Base-by-base conservation (phyloP, 352 stramenopile genomes). In the Phytophthora nicotianae region DNA sequence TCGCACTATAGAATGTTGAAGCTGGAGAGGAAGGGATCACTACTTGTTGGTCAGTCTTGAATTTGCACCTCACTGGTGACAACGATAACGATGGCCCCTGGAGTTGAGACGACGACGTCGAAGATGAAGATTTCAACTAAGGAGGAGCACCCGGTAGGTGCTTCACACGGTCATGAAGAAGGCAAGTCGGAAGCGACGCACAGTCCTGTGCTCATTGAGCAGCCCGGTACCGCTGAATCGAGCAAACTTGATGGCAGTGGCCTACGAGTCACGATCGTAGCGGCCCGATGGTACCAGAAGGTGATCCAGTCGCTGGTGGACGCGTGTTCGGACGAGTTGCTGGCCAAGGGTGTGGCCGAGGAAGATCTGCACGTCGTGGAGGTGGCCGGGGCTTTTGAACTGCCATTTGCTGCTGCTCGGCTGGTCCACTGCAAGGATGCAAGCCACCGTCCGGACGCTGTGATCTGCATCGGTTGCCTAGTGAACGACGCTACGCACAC, bases 401-500 rank as follows among this genome's bases (percentile, higher is more conserved):
- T 99, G 14, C 97, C 97, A 11, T 96, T 97, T 47, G 90, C 93
- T 9, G 97, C 97, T 16, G 83, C 87, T 14, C 80, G 77, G 1
- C 51, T 93, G 59, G 85, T 95, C 40, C 42, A 89, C 56, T 91
- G 79, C 41, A 86, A 86, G 63, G 60, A 76, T 19, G 74, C 90
- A 21, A 66, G 49, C 17, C 89, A 87, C 19, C 66, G 66, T 2
- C 85, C 98, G 16, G 97, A 99, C 74, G 95, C 93, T 13, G 95
- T 99, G 50, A 86, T 99, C 50, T 98, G 89, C 68, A 86, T 98
- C 51, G 97, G 97, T 10, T 98, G 92, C 62, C 86, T 98, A 53
- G 83, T 97, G 53, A 98, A 98, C 49, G 96, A 96, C 21, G 90
- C 96, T 14, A 99, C 97, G 16, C 96, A 98, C 77, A 93, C 98